phyloP scores from a whole-genome alignment of 1,284 basidiomycete genomes.

The Mycena citricolor region DNA sequence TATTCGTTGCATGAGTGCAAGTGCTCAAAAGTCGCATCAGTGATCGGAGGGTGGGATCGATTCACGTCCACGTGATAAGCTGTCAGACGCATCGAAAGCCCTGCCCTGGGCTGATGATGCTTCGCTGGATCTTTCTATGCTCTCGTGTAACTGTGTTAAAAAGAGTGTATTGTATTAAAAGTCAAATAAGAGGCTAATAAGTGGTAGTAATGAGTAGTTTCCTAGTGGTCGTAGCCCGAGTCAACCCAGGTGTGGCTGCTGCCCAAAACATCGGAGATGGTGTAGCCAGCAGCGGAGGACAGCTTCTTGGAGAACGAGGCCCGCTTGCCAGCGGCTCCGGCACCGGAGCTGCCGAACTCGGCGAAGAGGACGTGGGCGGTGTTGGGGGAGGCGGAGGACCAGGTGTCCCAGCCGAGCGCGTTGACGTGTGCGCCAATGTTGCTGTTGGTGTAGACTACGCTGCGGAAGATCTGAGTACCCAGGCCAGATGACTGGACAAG shows the following conservation, averaged over 20 bases:
- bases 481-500: not conserved
- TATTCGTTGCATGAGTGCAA: too few relatives aligned
- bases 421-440: constrained; percentile 34
- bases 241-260: constrained; percentile 22
- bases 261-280: constrained; percentile 12
- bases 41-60: too few relatives aligned
- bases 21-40: too few relatives aligned
- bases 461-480: not conserved
- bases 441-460: constrained; percentile 20
- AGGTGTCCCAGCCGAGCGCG: constrained; percentile 45
- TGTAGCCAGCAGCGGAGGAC: constrained; percentile 8
- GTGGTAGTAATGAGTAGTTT: too few relatives aligned
- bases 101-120: too few relatives aligned
- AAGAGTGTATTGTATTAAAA: too few relatives aligned
- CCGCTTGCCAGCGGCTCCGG: constrained; percentile 19
- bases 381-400: constrained; percentile 40
- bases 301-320: constrained; percentile 18
- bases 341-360: constrained; percentile 41
- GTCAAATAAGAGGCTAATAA: too few relatives aligned
- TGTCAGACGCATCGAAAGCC: too few relatives aligned
- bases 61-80: too few relatives aligned
- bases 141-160: too few relatives aligned
- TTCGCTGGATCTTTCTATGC: too few relatives aligned
- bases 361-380: constrained; percentile 47
- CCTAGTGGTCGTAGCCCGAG: constrained; percentile 12